Conservation (phyloP, 208 protist genomes). For the Angomonas deanei region DNA sequence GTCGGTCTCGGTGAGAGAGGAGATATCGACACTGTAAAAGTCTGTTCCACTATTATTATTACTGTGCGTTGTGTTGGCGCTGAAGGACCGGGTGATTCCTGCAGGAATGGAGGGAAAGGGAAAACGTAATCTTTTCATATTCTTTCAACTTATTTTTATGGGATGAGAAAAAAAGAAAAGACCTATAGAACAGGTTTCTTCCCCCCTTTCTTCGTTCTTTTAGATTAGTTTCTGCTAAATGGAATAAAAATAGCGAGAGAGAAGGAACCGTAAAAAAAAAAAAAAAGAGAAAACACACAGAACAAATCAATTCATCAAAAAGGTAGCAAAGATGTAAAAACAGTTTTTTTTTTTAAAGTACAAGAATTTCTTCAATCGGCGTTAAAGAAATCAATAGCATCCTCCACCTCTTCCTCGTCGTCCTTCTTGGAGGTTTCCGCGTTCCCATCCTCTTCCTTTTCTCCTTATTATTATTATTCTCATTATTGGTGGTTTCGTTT, state of each 20-base stretch:
- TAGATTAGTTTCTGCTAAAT: no score
- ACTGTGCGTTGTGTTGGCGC: no score
- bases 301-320: no score
- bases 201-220: no score
- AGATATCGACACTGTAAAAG: no score
- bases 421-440: constrained; percentile 4
- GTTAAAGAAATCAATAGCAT: constrained; percentile 46
- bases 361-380: constrained; percentile 9
- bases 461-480: background rate
- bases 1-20: no score
- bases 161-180: constrained; percentile 15
- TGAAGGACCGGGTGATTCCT: no score
- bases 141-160: no score
- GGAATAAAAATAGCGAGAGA: background rate
- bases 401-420: constrained; percentile 37
- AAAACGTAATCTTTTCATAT: constrained; percentile 5
- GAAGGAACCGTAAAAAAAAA: constrained; percentile 5
- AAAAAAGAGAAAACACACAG: constrained; percentile 2
- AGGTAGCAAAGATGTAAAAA: no score
- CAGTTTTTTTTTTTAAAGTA: background rate
- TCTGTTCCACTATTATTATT: no score
- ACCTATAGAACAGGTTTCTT: no score
- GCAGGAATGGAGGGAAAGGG: background rate
- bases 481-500: background rate
- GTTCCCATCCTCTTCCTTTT: background rate